Evolutionary conservation across 2,329 filamentous ascomycete genomes (phyloP), one percentile per base, ranked within the genome.

Genomic region (Achaetomium macrosporum): DNA sequence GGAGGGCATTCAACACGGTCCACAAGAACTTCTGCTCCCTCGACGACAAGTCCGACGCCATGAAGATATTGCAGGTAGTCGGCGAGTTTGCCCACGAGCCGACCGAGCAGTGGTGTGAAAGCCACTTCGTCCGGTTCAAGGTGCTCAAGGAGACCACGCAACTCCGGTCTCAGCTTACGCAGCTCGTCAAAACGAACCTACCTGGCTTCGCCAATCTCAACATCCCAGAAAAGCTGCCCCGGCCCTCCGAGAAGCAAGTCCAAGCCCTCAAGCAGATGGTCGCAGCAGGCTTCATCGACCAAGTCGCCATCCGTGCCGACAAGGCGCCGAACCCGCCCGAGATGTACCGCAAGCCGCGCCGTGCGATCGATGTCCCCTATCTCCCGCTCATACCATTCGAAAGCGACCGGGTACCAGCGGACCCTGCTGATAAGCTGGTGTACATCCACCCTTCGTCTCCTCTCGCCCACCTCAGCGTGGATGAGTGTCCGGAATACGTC

Each of bases 301-400:
- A 96, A 61, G 81, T 99, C 39, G 93, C 93, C 42, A 90, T 97
- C 61, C 88, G 93, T 55, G 89, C 88, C 4, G 92, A 99, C 68
- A 75, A 90, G n/a, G 78, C 89, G 0, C 88, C 90, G 0, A 78
- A 77, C 12, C 87, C 88, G 0, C 84, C 85, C 1, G 83, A 85
- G 56, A 71, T 78, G 49, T 71, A 76, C 42, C 77, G 85, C 16
- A 89, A 87, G 57, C 88, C 91, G 0, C 83, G 82, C 47, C 82
- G 90, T n/a, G 88, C 91, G 1, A 95, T 93, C 59, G 90, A 97
- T 61, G 88, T 97, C 2, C 88, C 92, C 0, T 99, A 97, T 66
- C 69, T 95, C 7, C 90, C 93, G 0, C 82, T 99, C 5, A 82
- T 91, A 60, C 84, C 90, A 0, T 75, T 89, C 56, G 67, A 81